Evolutionary conservation across 2,329 filamentous ascomycete genomes (phyloP), one percentile per base, ranked within the genome.

Genomic region (Aureobasidium melanogenum): DNA sequence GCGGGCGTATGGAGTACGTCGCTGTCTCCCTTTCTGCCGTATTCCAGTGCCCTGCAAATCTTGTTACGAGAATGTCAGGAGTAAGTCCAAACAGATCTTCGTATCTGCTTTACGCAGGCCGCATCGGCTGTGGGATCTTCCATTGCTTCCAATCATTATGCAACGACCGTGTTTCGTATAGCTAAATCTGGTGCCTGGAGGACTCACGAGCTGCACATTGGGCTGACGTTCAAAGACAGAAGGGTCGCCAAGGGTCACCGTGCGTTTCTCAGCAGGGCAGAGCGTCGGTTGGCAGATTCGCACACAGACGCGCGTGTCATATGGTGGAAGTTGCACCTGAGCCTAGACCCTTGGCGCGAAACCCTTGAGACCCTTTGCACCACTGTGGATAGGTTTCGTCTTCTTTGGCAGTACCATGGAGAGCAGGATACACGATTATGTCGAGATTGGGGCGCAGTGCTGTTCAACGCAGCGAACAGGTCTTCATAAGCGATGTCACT

Each of bases 371-470:
- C 14, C 14, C 19, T n/a, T n/a, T n/a, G n/a, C n/a, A n/a, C n/a
- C n/a, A n/a, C n/a, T 41, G 50, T 54, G 50, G 50, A 28, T 39
- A 39, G 15, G 24, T 52, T 52, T 52, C 47, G 34, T 39, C 19
- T 52, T 19, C 7, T 32, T 17, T 30, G 34, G 50, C 34, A 52
- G 50, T 39, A 28, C 34, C 12, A 28, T 17, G 3, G 19, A 17
- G 44, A 28, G 24, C 10, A 32, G 50, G 50, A 32, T 34, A 28
- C 36, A 39, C 14, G 32, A 32, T 10, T 41, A 14, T 9, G 36
- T 54, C 36, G 50, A 41, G 17, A 39, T 54, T 54, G 50, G 36
- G 50, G 50, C 50, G 50, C 50, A 54, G 36, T 54, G 48, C 24
- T 51, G 48, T 54, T 39, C 36, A 5, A 26, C 36, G 50, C 36